Evolutionary conservation across 2,329 filamentous ascomycete genomes (phyloP).

Genomic region (Cordyceps farinosa): DNA sequence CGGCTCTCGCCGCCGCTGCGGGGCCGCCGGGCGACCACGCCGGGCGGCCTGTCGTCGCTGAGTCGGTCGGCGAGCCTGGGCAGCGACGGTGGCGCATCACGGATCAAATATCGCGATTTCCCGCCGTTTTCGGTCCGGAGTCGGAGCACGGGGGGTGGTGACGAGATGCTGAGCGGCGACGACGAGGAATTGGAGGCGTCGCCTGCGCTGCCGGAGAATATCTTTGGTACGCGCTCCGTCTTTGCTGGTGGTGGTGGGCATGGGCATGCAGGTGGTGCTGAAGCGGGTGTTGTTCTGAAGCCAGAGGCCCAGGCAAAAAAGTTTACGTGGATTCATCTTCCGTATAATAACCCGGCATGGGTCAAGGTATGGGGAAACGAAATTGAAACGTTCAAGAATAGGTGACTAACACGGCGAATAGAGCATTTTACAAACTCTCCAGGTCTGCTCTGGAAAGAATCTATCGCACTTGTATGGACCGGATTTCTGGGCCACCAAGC

Average conservation of each 20-base stretch:
- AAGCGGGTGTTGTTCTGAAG: slow-evolving; percentile 32
- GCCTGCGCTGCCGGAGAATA: slow-evolving; percentile 32
- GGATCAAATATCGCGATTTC: slow-evolving; percentile 33
- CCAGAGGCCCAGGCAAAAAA: slow-evolving; percentile 38
- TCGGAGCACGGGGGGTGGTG: slow-evolving; percentile 28
- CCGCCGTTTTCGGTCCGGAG: slow-evolving; percentile 36
- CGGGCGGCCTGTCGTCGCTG: slow-evolving; percentile 23
- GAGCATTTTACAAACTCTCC: slow-evolving; percentile 44
- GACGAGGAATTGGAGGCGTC: slow-evolving; percentile 26
- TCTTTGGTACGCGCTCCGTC: slow-evolving; percentile 27
- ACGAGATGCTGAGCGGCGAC: slow-evolving; percentile 20
- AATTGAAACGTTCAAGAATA: slow-evolving; percentile 21
- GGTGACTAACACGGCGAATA: slow-evolving; percentile 20
- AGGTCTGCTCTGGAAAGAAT: slow-evolving; percentile 36
- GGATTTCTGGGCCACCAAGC: slow-evolving; percentile 47
- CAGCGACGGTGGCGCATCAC: slow-evolving; percentile 27
- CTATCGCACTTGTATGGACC: slow-evolving; percentile 40
- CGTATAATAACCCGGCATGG: slow-evolving; percentile 56
- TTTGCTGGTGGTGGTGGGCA: neutral
- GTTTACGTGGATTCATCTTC: slow-evolving; percentile 57
- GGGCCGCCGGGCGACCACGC: slow-evolving; percentile 21
- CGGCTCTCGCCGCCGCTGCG: slow-evolving; percentile 35
- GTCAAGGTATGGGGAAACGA: slow-evolving; percentile 43
- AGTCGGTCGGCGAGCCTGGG: slow-evolving; percentile 36
- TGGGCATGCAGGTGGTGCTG: slow-evolving; percentile 7